phyloP scores from a whole-genome alignment of 1,284 basidiomycete genomes.

The Trametes sp. region DNA sequence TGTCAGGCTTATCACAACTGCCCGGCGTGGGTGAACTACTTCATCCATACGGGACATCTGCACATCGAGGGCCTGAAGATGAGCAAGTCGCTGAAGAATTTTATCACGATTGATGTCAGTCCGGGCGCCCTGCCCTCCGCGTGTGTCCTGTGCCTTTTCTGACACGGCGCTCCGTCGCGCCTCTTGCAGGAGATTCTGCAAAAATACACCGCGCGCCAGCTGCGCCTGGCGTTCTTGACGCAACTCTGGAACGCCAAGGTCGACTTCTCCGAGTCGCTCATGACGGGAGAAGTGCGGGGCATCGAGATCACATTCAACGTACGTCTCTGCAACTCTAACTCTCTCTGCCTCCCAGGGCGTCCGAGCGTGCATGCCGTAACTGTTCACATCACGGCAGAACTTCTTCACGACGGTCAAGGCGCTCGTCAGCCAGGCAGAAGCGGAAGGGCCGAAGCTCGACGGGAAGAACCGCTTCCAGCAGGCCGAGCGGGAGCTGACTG shows the following conservation, averaged over 20 bases:
- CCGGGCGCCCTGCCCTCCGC: constrained; percentile 20
- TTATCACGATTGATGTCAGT: constrained; percentile 95
- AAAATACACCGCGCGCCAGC: constrained; percentile 87
- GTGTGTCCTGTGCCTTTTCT: constrained; percentile 10
- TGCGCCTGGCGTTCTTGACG: constrained; percentile 93
- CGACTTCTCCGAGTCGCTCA: constrained; percentile 93
- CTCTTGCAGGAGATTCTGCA: constrained; percentile 83
- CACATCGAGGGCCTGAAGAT: constrained; percentile 99
- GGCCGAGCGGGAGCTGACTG: constrained; percentile 70
- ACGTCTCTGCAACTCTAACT: constrained; percentile 39
- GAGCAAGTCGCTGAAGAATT: constrained; percentile 99
- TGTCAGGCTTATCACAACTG: constrained; percentile 90
- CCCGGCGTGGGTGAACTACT: constrained; percentile 98
- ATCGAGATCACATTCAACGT: constrained; percentile 92
- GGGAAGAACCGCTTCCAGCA: constrained; percentile 70
- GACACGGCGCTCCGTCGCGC: constrained; percentile 6
- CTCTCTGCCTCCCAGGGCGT: not conserved
- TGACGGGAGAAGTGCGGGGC: constrained; percentile 88
- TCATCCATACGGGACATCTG: constrained; percentile 97
- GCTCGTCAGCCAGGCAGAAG: constrained; percentile 64
- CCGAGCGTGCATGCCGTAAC: constrained; percentile 9
- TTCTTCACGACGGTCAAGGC: constrained; percentile 94
- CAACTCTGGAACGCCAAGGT: constrained; percentile 94
- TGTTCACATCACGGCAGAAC: constrained; percentile 64
- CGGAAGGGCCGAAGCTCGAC: constrained; percentile 57